These are phyloP conservation scores for Suhomyces bribrorum DNA, from an alignment of 1,139 yeast genomes.

Conservation along the genomic window DNA sequence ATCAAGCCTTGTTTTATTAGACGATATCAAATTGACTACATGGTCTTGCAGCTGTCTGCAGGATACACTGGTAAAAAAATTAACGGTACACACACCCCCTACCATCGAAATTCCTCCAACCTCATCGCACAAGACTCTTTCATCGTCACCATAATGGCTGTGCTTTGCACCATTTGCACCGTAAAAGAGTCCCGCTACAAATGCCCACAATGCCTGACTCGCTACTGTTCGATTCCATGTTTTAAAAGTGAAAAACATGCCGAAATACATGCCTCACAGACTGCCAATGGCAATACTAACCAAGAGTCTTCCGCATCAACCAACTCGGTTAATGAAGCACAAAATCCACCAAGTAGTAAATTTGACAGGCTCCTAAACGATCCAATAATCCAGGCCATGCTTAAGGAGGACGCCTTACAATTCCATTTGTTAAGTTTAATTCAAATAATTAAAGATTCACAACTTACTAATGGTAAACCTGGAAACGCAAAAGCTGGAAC, in stretches of 20 bases:
- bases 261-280: constrained; percentile 17
- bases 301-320: background rate
- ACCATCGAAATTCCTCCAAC: background rate
- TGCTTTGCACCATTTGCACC: constrained; percentile 48
- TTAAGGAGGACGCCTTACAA: constrained; percentile 52
- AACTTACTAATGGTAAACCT: constrained; percentile 44
- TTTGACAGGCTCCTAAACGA: constrained; percentile 32
- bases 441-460: constrained; percentile 47
- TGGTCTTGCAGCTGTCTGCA: background rate
- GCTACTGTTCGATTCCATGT: constrained; percentile 58
- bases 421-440: constrained; percentile 52
- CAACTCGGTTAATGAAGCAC: constrained; percentile 21
- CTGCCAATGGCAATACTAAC: background rate
- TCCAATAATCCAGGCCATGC: constrained; percentile 39
- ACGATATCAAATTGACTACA: background rate
- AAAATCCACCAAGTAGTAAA: constrained; percentile 23
- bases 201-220: constrained; percentile 56
- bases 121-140: constrained; percentile 2
- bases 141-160: constrained; percentile 3
- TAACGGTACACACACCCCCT: constrained; percentile 5
- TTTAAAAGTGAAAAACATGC: constrained; percentile 52
- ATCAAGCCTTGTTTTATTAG: background rate
- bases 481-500: background rate
- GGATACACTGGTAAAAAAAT: no score
- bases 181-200: constrained; percentile 50